Evolutionary conservation across 2,329 filamentous ascomycete genomes (phyloP), one percentile per base, ranked within the genome.

Genomic region (Kalmusia sp.): DNA sequence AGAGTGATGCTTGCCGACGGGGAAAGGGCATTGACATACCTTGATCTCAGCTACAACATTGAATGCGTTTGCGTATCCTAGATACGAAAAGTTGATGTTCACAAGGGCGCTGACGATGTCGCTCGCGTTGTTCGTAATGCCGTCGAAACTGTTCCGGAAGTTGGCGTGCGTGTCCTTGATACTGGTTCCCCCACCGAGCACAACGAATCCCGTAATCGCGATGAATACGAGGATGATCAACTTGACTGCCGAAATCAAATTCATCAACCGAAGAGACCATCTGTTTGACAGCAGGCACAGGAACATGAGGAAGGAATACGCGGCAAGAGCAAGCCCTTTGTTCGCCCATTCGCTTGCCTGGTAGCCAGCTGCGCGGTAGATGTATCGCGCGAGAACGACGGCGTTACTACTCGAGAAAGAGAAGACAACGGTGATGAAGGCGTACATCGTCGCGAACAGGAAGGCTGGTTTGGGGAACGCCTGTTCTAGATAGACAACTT

Each of bases 151-250:
- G 41, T 70, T 57, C 21, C 54, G 59, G 48, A 71, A 70, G 33
- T 70, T 70, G 12, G 51, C 55, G 4, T 43, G 52, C 2, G 67
- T 66, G 34, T 70, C 58, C 25, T 66, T 48, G 8, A 70, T 61
- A 15, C 58, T 55, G 2, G 67, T 69, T 6, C 61, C 54, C 12
- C 69, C 69, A 6, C 66, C 68, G 14, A 72, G 54, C 5, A 70
- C 64, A 2, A 62, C 68, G 22, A 72, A 65, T 2, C 69, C 69
- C 2, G 67, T 65, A 21, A 68, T 61, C 11, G 63, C 61, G 17
- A 72, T 68, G 52, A 89, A 87, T n/a, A 88, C 56, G 2, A 90
- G 73, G 0, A 85, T 87, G 14, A 83, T 62, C 3, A 89, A 67
- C 62, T 90, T 90, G 31, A 89, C 61, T 2, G 57, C 54, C 7